Base-by-base conservation (phyloP, 2,329 filamentous ascomycete species). In the Ophiostoma australiae region DNA sequence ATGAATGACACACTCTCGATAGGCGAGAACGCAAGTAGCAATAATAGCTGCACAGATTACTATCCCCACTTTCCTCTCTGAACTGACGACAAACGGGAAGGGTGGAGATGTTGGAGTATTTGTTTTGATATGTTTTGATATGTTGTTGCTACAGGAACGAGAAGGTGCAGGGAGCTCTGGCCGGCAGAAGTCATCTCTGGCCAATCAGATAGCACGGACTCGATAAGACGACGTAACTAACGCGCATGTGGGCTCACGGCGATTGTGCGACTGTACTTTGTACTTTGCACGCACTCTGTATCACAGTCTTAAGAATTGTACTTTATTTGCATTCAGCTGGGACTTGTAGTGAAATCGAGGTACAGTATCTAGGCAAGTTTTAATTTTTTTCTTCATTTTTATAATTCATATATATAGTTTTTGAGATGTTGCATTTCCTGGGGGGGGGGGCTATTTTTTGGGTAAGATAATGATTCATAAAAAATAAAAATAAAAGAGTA, bases 121-220 rank as follows among this genome's bases (percentile, higher is more conserved):
- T 65, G 69, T 71, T 72, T 70, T 72, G 70, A 58, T 68, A 33
- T 55, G 65, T 13, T 72, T 70, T 72, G 70, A 61, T 68, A 33
- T 55, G 68, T 8, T 23, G 70, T 72, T 72, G 70, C 70, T 35
- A 68, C 31, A 48, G 44, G 48, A 39, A 71, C 63, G 5, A 35
- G 13, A n/a, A 8, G 20, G 52, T 48, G 44, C 44, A 48, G 63
- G 70, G 63, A 37, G 61, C 33, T 33, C 13, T 20, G 70, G 7
- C 15, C 4, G 2, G 13, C 1, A 41, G 35, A 27, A 27, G 52
- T 11, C n/a, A 3, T 13, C n/a, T n/a, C n/a, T n/a, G 17, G 41
- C 70, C 70, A 71, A 71, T 71, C 68, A 69, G 23, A 71, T 67
- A 52, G 58, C 70, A 69, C 61, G 44, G 44, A 41, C 33, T 35